These are phyloP conservation scores for Alloteropsis semialata DNA, from an alignment of 176 grass and related monocot genomes.

Conservation along the genomic window DNA sequence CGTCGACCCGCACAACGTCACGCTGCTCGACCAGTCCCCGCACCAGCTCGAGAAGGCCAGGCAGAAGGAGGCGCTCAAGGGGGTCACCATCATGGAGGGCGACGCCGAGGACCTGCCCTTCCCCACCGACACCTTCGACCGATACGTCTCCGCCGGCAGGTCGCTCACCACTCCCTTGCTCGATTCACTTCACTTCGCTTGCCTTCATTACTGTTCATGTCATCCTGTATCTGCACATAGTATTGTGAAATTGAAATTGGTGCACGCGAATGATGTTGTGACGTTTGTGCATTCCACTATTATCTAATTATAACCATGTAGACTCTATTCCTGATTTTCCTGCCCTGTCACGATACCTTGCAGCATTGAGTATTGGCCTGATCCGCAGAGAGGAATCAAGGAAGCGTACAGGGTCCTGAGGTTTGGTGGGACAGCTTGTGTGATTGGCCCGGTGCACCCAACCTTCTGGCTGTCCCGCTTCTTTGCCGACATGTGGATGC, in stretches of 20 bases:
- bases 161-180: background rate
- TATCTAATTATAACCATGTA: background rate
- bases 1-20: constrained; percentile 70
- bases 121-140: constrained; percentile 66
- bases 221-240: background rate
- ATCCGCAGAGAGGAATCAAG: constrained; percentile 87
- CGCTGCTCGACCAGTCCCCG: constrained; percentile 84
- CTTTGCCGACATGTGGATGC: constrained; percentile 98
- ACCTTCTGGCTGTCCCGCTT: constrained; percentile 92
- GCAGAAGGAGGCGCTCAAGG: constrained; percentile 76
- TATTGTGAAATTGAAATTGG: background rate
- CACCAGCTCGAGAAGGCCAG: constrained; percentile 87
- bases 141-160: constrained; percentile 92
- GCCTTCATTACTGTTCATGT: background rate
- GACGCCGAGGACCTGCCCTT: constrained; percentile 92
- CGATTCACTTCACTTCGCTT: background rate
- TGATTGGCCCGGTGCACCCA: constrained; percentile 90
- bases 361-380: constrained; percentile 97
- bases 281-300: background rate
- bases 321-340: background rate
- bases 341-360: background rate
- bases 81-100: constrained; percentile 77
- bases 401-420: constrained; percentile 91
- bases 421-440: constrained; percentile 64
- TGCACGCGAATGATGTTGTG: background rate